Evolutionary conservation across 2,329 filamentous ascomycete genomes (phyloP), one percentile per base, ranked within the genome.

Genomic region (Paraphaeosphaeria minitans): DNA sequence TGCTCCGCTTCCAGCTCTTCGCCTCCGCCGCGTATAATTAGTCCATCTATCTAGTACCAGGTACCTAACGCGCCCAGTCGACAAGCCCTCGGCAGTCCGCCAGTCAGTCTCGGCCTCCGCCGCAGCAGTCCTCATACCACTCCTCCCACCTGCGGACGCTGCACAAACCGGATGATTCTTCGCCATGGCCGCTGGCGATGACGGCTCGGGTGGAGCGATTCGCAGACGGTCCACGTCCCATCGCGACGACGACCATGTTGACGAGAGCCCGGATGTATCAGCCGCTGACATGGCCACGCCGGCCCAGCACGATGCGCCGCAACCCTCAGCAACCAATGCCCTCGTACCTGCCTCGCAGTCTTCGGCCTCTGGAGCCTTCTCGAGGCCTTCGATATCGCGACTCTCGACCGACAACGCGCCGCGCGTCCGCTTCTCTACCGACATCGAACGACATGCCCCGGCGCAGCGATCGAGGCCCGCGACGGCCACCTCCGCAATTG

Each of bases 401-500:
- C 39, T 66, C 1, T 70, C 72, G 7, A 66, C 70, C 27, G 72
- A 75, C 45, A 64, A 63, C 8, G 58, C 68, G 8, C 69, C 66
- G 24, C 69, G 73, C 48, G 75, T 77, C 9, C 73, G 75, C 51
- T 77, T 77, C 60, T 77, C 75, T 2, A 70, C 73, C 47, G 74
- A 77, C 45, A 42, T 75, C 47, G 70, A 75, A 59, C 65, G 66
- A 33, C 61, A 70, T 64, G 64, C 33, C 21, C 55, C 60, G 2
- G 59, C 51, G 33, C 65, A 67, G 22, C 56, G 54, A 42, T 33
- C 66, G n/a, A 62, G 64, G 42, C 54, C 57, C 35, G 62, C 55
- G n/a, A 58, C 66, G 27, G 62, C 55, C 42, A 56, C 59, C 19
- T 62, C 53, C 3, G 53, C 62, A 22, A 63, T 60, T 39, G 63